These are phyloP conservation scores for Polyplosphaeria fusca DNA, from an alignment of 495 filamentous ascomycete genomes.

Conservation along the genomic window DNA sequence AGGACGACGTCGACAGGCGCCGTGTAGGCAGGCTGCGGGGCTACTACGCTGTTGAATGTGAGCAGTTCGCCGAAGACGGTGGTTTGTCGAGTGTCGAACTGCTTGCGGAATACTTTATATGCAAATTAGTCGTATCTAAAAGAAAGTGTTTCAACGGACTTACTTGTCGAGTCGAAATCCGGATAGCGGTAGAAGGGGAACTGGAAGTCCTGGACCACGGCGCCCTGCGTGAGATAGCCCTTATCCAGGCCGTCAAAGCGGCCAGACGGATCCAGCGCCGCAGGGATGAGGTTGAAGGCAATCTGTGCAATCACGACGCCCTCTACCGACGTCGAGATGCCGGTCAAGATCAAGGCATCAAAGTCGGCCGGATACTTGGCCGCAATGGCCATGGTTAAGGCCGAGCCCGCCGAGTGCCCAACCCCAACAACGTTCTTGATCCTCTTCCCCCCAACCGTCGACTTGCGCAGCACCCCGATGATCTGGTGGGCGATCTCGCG, in stretches of 20 bases:
- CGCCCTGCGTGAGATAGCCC: neutral
- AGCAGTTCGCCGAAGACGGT: constrained; percentile 1
- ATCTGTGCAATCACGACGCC: neutral
- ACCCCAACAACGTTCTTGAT: constrained; percentile 44
- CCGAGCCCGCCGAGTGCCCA: constrained; percentile 43
- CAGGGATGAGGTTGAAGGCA: neutral
- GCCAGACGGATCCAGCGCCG: neutral
- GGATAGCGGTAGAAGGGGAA: neutral
- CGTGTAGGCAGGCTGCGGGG: neutral
- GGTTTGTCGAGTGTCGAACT: neutral
- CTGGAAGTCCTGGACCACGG: neutral
- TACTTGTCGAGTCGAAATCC: neutral
- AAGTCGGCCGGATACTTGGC: constrained; percentile 36
- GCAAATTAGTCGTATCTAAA: neutral
- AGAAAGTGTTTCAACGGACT: neutral
- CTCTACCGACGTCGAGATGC: neutral
- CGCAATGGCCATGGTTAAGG: constrained; percentile 33
- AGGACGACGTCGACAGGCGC: neutral
- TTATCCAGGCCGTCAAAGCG: neutral
- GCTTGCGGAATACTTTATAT: neutral
- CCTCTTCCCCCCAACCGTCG: constrained; percentile 14
- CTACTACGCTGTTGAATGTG: neutral
- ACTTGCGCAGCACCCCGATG: constrained; percentile 33
- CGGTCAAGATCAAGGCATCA: constrained; percentile 39
- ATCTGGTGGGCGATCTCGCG: constrained; percentile 43